Conservation (phyloP, 805 yeast genomes). For the Yarrowia deformans region DNA sequence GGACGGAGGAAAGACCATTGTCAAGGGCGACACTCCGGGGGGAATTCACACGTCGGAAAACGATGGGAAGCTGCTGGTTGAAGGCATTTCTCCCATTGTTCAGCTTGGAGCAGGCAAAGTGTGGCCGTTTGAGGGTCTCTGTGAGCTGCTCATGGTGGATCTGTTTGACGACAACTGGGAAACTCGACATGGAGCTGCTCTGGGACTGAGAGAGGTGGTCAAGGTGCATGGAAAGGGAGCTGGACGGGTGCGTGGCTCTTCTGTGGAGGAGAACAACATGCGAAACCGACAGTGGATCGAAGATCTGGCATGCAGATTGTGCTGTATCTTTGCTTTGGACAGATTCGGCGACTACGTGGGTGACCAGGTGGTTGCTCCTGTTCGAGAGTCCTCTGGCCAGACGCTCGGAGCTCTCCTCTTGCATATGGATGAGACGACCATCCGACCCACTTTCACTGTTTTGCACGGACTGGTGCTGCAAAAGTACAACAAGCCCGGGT, state of each 20-base stretch:
- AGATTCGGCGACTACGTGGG: constrained; percentile 96
- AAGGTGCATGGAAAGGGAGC: constrained; percentile 84
- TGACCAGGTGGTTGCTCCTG: constrained; percentile 98
- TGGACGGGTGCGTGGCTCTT: constrained; percentile 75
- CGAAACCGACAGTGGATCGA: constrained; percentile 77
- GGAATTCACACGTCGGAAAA: constrained; percentile 76
- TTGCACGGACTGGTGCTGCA: constrained; percentile 77
- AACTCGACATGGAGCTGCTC: constrained; percentile 91
- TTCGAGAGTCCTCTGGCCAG: constrained; percentile 95
- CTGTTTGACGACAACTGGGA: constrained; percentile 91
- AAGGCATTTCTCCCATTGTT: constrained; percentile 68
- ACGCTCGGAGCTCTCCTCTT: constrained; percentile 85
- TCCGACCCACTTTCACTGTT: constrained; percentile 67
- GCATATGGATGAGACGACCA: constrained; percentile 69
- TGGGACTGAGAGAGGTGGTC: constrained; percentile 87
- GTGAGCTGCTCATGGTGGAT: constrained; percentile 78
- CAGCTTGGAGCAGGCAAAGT: constrained; percentile 74
- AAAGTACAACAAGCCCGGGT: constrained; percentile 52
- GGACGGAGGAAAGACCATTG: constrained; percentile 52
- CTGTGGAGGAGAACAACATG: constrained; percentile 65
- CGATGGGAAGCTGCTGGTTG: constrained; percentile 82
- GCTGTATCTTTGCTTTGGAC: constrained; percentile 89
- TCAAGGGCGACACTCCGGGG: constrained; percentile 43
- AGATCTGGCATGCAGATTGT: constrained; percentile 83
- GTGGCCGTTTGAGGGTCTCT: constrained; percentile 96